Percentiles rank a stretch among this genome's conserved stretches.
These are phyloP conservation scores for Takashimella tepidaria DNA, from an alignment of 1,284 basidiomycete genomes.

Conservation along the genomic window DNA sequence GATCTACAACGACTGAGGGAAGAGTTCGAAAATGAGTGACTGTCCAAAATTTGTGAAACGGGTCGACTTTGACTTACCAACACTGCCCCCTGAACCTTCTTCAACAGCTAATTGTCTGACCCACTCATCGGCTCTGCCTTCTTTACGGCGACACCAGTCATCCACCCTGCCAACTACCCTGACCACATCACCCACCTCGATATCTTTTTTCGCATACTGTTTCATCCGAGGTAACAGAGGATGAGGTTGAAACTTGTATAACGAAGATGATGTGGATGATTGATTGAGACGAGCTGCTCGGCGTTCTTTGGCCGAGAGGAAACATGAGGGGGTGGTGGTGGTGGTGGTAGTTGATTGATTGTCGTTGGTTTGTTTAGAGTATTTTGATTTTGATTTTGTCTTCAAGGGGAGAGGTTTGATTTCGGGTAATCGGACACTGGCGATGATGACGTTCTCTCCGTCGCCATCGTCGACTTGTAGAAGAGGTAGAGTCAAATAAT, in stretches of 20 bases:
- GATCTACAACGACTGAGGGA: conserved; percentile 30
- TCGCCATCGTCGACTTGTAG: conserved; percentile 46
- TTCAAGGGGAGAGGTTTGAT: background rate
- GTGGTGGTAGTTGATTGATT: background rate
- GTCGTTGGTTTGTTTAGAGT: background rate
- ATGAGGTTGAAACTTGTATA: background rate
- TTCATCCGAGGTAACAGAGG: conserved; percentile 3
- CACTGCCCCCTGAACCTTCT: conserved; percentile 18
- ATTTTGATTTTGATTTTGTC: background rate
- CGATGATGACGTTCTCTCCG: conserved; percentile 25
- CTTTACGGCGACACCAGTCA: conserved; percentile 25
- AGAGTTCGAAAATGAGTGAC: background rate
- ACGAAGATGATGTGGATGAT: background rate
- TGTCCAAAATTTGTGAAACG: background rate
- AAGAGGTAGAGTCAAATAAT: background rate
- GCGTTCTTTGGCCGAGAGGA: conserved; percentile 15
- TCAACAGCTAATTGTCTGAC: conserved; percentile 36
- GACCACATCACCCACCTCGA: conserved; percentile 38
- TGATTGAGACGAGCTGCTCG: conserved; percentile 5
- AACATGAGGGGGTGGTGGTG: conserved; percentile 1
- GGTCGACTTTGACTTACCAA: background rate
- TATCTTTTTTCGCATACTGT: conserved; percentile 26
- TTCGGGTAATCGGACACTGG: conserved; percentile 20
- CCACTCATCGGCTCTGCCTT: conserved; percentile 16
- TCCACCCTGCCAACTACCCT: conserved; percentile 35